phyloP scores from a whole-genome alignment of 371 early-diverging fungal species.

The Circinella minor region DNA sequence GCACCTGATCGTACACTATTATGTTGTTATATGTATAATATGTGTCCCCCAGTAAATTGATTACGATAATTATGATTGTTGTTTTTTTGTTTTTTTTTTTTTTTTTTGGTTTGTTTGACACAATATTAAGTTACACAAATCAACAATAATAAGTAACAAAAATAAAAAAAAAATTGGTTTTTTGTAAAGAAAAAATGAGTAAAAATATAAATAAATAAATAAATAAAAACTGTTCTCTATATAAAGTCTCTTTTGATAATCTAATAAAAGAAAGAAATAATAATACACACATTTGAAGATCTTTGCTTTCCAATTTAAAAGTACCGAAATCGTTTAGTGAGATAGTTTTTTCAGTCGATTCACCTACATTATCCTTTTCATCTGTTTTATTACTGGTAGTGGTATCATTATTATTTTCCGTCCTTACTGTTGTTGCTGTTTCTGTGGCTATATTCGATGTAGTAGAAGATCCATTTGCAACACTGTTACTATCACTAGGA shows the following conservation, averaged over 20 bases:
- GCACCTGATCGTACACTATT: constrained; percentile 63
- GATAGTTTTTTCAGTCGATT: not conserved
- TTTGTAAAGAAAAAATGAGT: too few species aligned
- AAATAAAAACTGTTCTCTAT: too few species aligned
- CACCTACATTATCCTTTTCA: not conserved
- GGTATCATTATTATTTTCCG: not conserved
- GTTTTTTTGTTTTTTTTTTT: too few species aligned
- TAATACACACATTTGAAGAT: constrained; percentile 43
- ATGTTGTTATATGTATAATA: constrained; percentile 2
- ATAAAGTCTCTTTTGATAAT: not conserved
- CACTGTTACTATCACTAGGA: not conserved
- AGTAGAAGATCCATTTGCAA: not conserved
- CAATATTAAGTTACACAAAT: not conserved
- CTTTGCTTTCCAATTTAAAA: constrained; percentile 50
- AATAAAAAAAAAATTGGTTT: too few species aligned
- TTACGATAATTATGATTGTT: too few species aligned
- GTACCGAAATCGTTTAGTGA: not conserved
- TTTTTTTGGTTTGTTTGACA: too few species aligned
- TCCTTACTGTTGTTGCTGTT: not conserved
- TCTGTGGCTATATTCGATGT: not conserved
- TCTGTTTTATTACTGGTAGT: not conserved
- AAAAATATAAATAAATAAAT: too few species aligned
- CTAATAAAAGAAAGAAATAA: constrained; percentile 25
- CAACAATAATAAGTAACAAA: not conserved
- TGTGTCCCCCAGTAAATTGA: too few species aligned